These are phyloP conservation scores for Populus alba DNA, from an alignment of 345 rosid genomes.

Conservation along the genomic window DNA sequence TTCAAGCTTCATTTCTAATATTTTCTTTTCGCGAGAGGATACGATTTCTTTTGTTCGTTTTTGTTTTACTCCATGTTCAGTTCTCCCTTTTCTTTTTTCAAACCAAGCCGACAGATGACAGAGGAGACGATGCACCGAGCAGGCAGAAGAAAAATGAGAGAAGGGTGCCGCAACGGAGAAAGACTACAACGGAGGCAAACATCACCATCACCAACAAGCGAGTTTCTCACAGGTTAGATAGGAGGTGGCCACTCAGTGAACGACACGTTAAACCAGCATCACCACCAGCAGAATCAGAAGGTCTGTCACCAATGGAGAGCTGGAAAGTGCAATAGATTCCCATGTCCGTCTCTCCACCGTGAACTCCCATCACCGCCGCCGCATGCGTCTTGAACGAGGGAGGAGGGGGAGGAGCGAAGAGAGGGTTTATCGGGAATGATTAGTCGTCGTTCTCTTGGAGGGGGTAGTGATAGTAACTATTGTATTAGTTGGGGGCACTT, in stretches of 20 bases:
- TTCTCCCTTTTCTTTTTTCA: no score
- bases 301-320: conserved; percentile 88
- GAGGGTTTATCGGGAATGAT: conserved; percentile 50
- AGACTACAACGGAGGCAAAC: no score
- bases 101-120: no score
- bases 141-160: no score
- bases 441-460: conserved; percentile 56
- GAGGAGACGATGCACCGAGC: no score
- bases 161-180: no score
- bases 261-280: background rate
- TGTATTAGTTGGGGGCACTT: conserved; percentile 39
- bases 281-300: conserved; percentile 33
- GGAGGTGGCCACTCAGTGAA: conserved; percentile 29
- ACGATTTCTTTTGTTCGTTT: no score
- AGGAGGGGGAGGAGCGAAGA: conserved; percentile 40
- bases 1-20: no score
- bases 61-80: no score
- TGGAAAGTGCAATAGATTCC: conserved; percentile 66
- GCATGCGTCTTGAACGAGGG: conserved; percentile 30
- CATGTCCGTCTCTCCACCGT: conserved; percentile 37
- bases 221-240: conserved; percentile 67
- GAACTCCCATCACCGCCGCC: no score
- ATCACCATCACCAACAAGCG: conserved; percentile 19
- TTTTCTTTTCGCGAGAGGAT: no score
- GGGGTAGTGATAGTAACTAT: conserved; percentile 36